A percentile compares a stretch with the other conserved stretches of the same genome.
phyloP scores from a whole-genome alignment of 2,329 filamentous ascomycete species.

The Scolecobasidium constrictum region DNA sequence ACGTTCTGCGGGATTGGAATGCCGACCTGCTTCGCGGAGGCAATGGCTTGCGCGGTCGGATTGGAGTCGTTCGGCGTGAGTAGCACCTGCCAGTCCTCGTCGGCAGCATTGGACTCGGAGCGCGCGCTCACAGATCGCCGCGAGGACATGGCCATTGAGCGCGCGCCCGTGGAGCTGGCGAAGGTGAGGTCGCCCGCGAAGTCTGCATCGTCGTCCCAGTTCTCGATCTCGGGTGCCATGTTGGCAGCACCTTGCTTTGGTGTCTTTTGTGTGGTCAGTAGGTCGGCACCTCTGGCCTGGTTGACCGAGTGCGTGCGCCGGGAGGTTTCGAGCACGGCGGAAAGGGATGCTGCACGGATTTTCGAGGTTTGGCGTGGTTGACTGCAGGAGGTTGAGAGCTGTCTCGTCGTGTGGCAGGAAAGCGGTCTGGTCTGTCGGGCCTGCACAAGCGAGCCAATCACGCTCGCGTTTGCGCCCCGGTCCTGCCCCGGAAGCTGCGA shows the following conservation, averaged over 20 bases:
- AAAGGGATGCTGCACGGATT: no score
- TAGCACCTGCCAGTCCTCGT: slow-evolving; percentile 82
- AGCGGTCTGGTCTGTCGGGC: no score
- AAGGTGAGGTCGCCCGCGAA: slow-evolving; percentile 55
- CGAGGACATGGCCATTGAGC: slow-evolving; percentile 52
- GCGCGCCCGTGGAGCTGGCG: slow-evolving; percentile 38
- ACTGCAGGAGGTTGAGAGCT: no score
- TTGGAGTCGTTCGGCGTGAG: slow-evolving; percentile 76
- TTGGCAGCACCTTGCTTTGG: slow-evolving; percentile 19
- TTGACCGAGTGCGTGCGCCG: no score
- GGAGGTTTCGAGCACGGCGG: no score
- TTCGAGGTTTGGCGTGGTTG: no score
- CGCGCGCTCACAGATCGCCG: slow-evolving; percentile 73
- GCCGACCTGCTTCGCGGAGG: slow-evolving; percentile 75
- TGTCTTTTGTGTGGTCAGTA: neutral
- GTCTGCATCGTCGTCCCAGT: slow-evolving; percentile 47
- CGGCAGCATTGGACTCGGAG: slow-evolving; percentile 64
- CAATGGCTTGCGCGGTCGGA: slow-evolving; percentile 75
- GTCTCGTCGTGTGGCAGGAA: no score
- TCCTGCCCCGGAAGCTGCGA: no score
- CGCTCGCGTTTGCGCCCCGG: no score
- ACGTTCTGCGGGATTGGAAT: slow-evolving; percentile 85
- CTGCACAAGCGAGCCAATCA: no score
- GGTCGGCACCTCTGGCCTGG: slow-evolving; percentile 3
- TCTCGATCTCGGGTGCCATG: slow-evolving; percentile 59